Conservation (phyloP, 768 basidiomycete genomes). For the Mycena latifolia region DNA sequence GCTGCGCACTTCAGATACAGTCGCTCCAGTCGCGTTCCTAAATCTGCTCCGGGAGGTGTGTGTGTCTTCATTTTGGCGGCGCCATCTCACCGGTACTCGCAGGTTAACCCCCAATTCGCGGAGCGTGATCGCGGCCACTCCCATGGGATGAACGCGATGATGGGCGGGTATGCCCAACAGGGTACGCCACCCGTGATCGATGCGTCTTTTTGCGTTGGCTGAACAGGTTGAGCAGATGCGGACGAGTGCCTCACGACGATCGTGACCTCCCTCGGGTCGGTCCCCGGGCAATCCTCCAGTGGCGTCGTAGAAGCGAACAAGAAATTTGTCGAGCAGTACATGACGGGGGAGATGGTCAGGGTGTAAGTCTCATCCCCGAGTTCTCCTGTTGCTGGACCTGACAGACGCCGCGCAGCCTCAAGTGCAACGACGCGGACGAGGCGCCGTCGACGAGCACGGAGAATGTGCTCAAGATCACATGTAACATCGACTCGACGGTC, state of each 20-base stretch:
- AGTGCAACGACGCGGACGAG: conserved; percentile 87
- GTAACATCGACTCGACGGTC: conserved; percentile 88
- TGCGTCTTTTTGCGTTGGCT: background rate
- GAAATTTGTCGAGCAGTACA: conserved; percentile 83
- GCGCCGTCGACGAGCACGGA: conserved; percentile 72
- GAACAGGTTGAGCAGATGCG: conserved; percentile 66
- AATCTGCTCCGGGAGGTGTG: conserved; percentile 70
- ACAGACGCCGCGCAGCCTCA: conserved; percentile 62
- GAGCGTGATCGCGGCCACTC: conserved; percentile 66
- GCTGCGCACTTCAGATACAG: conserved; percentile 79
- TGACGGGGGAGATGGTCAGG: conserved; percentile 83
- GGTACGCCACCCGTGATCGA: conserved; percentile 41
- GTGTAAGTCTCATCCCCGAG: conserved; percentile 59
- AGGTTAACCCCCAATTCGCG: conserved; percentile 91
- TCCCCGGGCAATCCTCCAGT: conserved; percentile 59
- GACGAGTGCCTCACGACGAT: conserved; percentile 92
- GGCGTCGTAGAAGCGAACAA: conserved; percentile 50
- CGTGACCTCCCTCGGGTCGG: conserved; percentile 76
- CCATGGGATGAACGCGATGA: conserved; percentile 48
- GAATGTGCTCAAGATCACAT: conserved; percentile 88
- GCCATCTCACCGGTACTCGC: background rate
- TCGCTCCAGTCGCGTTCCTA: conserved; percentile 80
- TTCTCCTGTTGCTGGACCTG: conserved; percentile 1
- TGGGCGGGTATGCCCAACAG: conserved; percentile 83
- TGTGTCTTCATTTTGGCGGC: background rate